Evolutionary conservation across 2,329 filamentous ascomycete genomes (phyloP).

Genomic region (Penicillium sclerotigenum): DNA sequence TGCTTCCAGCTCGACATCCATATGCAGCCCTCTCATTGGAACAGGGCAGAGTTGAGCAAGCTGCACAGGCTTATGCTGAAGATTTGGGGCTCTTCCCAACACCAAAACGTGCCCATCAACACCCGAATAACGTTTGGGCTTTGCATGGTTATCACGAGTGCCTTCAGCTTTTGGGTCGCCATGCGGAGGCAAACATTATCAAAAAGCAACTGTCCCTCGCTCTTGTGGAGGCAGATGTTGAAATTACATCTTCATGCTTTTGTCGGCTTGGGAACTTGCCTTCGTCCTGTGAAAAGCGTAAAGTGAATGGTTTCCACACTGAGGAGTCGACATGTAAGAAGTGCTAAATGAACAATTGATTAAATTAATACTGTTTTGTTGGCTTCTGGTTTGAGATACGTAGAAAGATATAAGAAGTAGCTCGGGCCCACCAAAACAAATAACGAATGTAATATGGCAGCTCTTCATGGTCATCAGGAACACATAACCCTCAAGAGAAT

Average conservation of each 20-base stretch:
- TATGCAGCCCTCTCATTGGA: constrained; percentile 67
- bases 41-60: constrained; percentile 56
- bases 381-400: background rate
- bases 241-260: constrained; percentile 56
- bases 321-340: background rate
- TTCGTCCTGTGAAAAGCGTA: background rate
- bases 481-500: background rate
- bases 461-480: background rate
- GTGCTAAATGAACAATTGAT: background rate
- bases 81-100: constrained; percentile 58
- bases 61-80: constrained; percentile 55
- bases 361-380: background rate
- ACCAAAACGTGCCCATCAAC: constrained; percentile 60
- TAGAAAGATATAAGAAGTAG: background rate
- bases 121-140: constrained; percentile 72
- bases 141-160: constrained; percentile 71
- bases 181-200: constrained; percentile 47
- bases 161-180: constrained; percentile 51
- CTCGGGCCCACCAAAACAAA: background rate
- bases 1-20: constrained; percentile 69
- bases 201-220: constrained; percentile 51
- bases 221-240: constrained; percentile 56
- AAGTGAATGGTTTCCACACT: constrained; percentile 6
- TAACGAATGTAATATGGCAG: background rate
- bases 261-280: constrained; percentile 38